Conservation (phyloP, 1,139 yeast genomes). For the Hemisphaericaspora subhashii region DNA sequence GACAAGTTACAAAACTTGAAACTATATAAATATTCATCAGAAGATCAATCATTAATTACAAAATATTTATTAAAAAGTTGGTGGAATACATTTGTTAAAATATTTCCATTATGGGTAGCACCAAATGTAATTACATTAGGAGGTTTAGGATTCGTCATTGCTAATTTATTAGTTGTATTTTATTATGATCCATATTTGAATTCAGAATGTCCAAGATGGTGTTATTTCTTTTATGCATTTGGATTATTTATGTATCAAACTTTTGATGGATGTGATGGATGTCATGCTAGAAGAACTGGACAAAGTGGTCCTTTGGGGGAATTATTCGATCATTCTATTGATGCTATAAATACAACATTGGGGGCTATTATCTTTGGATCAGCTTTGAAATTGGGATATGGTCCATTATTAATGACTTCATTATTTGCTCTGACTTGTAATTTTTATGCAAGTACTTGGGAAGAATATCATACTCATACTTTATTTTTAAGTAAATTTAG, state of each 20-base stretch:
- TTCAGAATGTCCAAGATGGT: slow-evolving; percentile 71
- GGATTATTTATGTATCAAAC: slow-evolving; percentile 92
- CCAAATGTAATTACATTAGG: slow-evolving; percentile 82
- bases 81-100: slow-evolving; percentile 68
- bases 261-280: slow-evolving; percentile 95
- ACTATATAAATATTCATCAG: slow-evolving; percentile 70
- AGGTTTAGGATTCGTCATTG: slow-evolving; percentile 70
- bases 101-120: slow-evolving; percentile 86
- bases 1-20: slow-evolving; percentile 61
- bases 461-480: slow-evolving; percentile 88
- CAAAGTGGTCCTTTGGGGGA: slow-evolving; percentile 96
- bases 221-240: slow-evolving; percentile 74
- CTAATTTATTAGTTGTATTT: slow-evolving; percentile 64
- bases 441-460: slow-evolving; percentile 93
- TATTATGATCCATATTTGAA: slow-evolving; percentile 72
- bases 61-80: slow-evolving; percentile 75
- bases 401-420: slow-evolving; percentile 58
- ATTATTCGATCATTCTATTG: slow-evolving; percentile 89
- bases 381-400: slow-evolving; percentile 70
- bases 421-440: slow-evolving; percentile 80
- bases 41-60: slow-evolving; percentile 79
- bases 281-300: slow-evolving; percentile 90
- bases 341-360: slow-evolving; percentile 85
- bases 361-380: slow-evolving; percentile 74
- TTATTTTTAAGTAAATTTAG: slow-evolving; percentile 76